phyloP scores from a whole-genome alignment of 345 rosid species.

The Euphorbia pulcherrima region DNA sequence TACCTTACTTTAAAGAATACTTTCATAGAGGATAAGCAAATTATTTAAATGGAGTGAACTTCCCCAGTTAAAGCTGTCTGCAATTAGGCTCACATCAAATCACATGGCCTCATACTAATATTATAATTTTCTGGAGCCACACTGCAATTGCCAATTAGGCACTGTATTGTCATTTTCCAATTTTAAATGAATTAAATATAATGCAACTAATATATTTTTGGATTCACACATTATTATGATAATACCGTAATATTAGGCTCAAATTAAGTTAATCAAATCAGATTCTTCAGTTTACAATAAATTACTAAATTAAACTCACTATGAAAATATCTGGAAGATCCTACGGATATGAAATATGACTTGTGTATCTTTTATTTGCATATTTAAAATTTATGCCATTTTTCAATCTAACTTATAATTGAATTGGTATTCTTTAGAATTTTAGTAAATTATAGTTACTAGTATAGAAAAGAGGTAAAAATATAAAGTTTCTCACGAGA shows the following conservation, averaged over 20 bases:
- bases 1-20: too few relatives aligned
- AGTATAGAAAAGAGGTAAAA: not conserved
- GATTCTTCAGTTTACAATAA: not conserved
- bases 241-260: not conserved
- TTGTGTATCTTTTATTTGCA: not conserved
- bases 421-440: not conserved
- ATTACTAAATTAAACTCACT: not conserved
- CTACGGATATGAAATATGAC: not conserved
- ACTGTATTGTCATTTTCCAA: not conserved
- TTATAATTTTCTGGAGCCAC: constrained; percentile 11
- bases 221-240: not conserved
- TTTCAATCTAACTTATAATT: not conserved
- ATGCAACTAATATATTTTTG: too few relatives aligned
- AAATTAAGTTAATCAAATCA: too few relatives aligned
- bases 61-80: constrained; percentile 8
- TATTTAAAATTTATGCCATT: not conserved
- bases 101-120: constrained; percentile 25
- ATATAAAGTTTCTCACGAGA: constrained; percentile 11
- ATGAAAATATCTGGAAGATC: not conserved
- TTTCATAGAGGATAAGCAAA: too few relatives aligned
- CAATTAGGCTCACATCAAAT: constrained; percentile 1
- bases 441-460: not conserved
- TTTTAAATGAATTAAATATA: too few relatives aligned
- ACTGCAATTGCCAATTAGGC: constrained; percentile 15
- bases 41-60: constrained; percentile 2